Evolutionary conservation across 2,329 filamentous ascomycete genomes (phyloP).

Genomic region (Geosmithia flava): DNA sequence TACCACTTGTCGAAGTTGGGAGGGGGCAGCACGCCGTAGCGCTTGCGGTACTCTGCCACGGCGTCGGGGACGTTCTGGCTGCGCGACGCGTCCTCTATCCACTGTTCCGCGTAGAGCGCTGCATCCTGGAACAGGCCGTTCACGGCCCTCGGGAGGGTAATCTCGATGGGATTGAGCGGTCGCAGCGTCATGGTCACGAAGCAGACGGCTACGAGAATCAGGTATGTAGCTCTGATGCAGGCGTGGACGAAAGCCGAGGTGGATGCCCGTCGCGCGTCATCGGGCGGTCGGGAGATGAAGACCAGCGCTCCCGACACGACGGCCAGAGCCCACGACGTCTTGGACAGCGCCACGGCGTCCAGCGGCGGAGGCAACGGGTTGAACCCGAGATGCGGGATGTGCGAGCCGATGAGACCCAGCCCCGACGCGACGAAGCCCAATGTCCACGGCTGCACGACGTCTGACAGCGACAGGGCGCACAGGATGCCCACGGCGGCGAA

Average conservation of each 20-base stretch:
- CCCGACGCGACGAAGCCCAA: conserved; percentile 13
- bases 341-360: background rate
- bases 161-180: background rate
- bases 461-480: conserved; percentile 13
- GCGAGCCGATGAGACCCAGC: conserved; percentile 8
- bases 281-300: background rate
- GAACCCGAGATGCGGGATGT: conserved; percentile 2
- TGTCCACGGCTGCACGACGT: conserved; percentile 11
- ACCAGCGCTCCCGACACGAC: background rate
- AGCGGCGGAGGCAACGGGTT: conserved; percentile 2
- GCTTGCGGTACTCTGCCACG: conserved; percentile 26
- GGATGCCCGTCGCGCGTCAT: background rate
- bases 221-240: conserved; percentile 6
- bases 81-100: conserved; percentile 8
- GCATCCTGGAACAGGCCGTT: conserved; percentile 6
- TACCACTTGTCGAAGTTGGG: conserved; percentile 74
- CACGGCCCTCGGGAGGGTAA: conserved; percentile 3
- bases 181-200: conserved; percentile 3
- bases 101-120: conserved; percentile 3
- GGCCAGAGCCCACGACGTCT: background rate
- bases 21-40: conserved; percentile 52
- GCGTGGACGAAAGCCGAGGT: conserved; percentile 4
- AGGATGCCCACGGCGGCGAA: conserved; percentile 10
- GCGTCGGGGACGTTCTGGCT: conserved; percentile 15
- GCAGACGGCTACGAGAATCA: conserved; percentile 3